These are phyloP conservation scores for Tilletia caries DNA, from an alignment of 1,284 basidiomycete species.

Conservation along the genomic window DNA sequence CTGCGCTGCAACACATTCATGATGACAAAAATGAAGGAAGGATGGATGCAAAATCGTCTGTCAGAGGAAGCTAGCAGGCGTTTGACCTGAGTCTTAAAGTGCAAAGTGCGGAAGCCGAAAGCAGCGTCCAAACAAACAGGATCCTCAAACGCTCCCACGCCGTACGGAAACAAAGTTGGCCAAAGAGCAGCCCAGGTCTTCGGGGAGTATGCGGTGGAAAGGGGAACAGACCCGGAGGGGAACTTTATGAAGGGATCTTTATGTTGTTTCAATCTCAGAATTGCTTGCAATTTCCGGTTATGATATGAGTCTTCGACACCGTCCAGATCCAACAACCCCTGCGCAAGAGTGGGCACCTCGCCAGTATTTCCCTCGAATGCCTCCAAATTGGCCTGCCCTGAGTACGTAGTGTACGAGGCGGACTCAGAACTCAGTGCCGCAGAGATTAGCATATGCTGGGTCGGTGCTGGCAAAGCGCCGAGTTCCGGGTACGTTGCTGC, in stretches of 20 bases:
- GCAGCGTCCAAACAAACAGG: not conserved
- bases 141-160: not conserved
- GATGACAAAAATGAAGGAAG: not conserved
- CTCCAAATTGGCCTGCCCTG: not conserved
- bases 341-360: not conserved
- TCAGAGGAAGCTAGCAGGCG: not conserved
- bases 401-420: not conserved
- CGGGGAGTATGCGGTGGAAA: not conserved
- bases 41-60: not conserved
- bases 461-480: not conserved
- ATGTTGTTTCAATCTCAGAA: not conserved
- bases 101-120: not conserved
- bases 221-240: not conserved
- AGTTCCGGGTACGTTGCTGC: not conserved
- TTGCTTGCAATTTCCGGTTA: not conserved
- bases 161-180: not conserved
- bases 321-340: not conserved
- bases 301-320: not conserved
- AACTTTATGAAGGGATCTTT: not conserved
- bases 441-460: not conserved
- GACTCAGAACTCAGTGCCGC: not conserved
- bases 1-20: not conserved
- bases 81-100: not conserved
- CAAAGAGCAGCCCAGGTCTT: not conserved
- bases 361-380: not conserved